Conservation (phyloP, 352 stramenopile genomes). For the Elongisporangium senticosum region DNA sequence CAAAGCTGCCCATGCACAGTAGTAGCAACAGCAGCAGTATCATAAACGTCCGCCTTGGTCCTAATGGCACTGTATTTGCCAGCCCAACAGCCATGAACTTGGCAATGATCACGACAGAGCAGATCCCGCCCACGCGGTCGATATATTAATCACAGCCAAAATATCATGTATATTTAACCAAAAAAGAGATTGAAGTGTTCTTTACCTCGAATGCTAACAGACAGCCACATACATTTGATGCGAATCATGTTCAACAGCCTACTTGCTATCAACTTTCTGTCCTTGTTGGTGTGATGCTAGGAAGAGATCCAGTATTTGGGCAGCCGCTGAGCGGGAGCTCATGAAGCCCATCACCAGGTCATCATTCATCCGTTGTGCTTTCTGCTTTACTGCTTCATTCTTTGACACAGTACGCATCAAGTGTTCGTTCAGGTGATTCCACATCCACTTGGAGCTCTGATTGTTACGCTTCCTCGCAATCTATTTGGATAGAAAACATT, state of each 20-base stretch:
- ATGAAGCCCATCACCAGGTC: constrained; percentile 60
- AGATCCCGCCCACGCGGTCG: constrained; percentile 39
- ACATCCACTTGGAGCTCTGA: constrained; percentile 80
- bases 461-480: constrained; percentile 61
- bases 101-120: constrained; percentile 52
- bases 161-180: constrained; percentile 4
- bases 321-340: constrained; percentile 56
- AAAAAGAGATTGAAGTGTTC: background rate
- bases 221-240: background rate
- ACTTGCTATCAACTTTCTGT: background rate
- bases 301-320: constrained; percentile 55
- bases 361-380: constrained; percentile 52
- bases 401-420: constrained; percentile 59
- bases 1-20: constrained; percentile 13
- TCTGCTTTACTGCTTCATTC: constrained; percentile 32
- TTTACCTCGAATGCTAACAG: background rate
- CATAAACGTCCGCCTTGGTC: background rate
- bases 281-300: constrained; percentile 33
- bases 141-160: constrained; percentile 40
- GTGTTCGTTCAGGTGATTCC: constrained; percentile 73
- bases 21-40: constrained; percentile 6
- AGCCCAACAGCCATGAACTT: constrained; percentile 20
- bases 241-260: background rate
- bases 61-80: background rate
- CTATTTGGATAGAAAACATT: constrained; percentile 10